A percentile compares a stretch with the other conserved stretches of the same genome.
Evolutionary conservation across 331 rosid species (phyloP).

Genomic region (Arachis monticola): DNA sequence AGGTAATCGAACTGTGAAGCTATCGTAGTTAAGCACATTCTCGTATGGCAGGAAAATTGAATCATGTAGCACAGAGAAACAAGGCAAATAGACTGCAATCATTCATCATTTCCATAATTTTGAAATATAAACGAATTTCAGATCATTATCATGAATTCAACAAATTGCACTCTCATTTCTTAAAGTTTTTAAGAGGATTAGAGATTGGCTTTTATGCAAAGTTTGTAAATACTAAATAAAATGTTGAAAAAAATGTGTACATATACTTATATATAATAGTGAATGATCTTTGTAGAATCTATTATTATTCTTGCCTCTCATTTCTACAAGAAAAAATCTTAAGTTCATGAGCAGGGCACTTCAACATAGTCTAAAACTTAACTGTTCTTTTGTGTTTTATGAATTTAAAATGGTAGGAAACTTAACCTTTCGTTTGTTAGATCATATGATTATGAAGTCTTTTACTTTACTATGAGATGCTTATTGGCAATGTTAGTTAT

Average conservation of each 20-base stretch:
- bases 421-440: too few species aligned
- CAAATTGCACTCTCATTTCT: conserved; percentile 17
- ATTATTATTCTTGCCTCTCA: too few species aligned
- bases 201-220: conserved; percentile 25
- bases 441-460: too few species aligned
- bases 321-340: too few species aligned
- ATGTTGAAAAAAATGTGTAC: conserved; percentile 32
- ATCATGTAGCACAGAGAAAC: conserved; percentile 58
- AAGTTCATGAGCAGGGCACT: too few species aligned
- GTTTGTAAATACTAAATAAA: conserved; percentile 38
- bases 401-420: too few species aligned
- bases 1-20: conserved; percentile 77
- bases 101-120: conserved; percentile 24
- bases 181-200: conserved; percentile 29
- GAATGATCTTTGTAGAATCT: neutral
- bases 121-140: neutral
- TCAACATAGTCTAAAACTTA: too few species aligned
- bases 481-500: too few species aligned
- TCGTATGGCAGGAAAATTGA: conserved; percentile 92
- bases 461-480: too few species aligned
- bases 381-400: too few species aligned
- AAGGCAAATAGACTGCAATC: conserved; percentile 25
- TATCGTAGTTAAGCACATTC: conserved; percentile 82
- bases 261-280: neutral
- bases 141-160: conserved; percentile 16